A percentile compares a stretch with the other conserved stretches of the same genome.
Evolutionary conservation across 1,139 yeast species (phyloP).

Genomic region (Kodamaea arcana): DNA sequence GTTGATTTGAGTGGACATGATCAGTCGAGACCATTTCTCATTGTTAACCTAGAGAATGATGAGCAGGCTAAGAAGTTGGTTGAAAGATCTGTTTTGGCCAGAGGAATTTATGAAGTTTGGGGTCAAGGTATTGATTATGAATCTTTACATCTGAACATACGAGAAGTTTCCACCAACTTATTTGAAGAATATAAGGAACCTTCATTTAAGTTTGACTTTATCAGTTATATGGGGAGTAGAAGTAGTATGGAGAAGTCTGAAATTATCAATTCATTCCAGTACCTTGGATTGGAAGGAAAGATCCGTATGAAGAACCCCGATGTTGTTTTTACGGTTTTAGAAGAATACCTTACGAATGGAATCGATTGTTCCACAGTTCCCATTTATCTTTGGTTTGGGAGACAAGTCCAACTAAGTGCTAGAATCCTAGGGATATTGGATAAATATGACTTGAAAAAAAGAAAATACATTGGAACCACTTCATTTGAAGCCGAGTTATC

Average conservation of each 20-base stretch:
- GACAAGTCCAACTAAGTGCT: slow-evolving; percentile 63
- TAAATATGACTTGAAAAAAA: slow-evolving; percentile 70
- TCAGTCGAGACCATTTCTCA: slow-evolving; percentile 64
- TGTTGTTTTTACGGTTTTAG: slow-evolving; percentile 67
- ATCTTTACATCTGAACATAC: slow-evolving; percentile 54
- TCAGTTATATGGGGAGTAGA: slow-evolving; percentile 61
- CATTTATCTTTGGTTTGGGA: slow-evolving; percentile 65
- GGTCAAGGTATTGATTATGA: slow-evolving; percentile 61
- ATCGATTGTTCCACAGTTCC: slow-evolving; percentile 54
- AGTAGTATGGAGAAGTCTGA: slow-evolving; percentile 50
- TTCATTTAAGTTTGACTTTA: slow-evolving; percentile 79
- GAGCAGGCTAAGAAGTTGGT: slow-evolving; percentile 64
- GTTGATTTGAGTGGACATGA: slow-evolving; percentile 61
- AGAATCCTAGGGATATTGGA: slow-evolving; percentile 64
- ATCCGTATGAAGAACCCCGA: slow-evolving; percentile 78
- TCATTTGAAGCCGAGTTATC: slow-evolving; percentile 91
- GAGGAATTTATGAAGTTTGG: slow-evolving; percentile 83
- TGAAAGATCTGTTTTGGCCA: slow-evolving; percentile 62
- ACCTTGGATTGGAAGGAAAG: slow-evolving; percentile 70
- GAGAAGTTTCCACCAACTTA: slow-evolving; percentile 23
- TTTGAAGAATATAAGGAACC: slow-evolving; percentile 33
- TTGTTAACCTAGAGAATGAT: slow-evolving; percentile 60
- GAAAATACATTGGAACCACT: slow-evolving; percentile 92
- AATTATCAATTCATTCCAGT: slow-evolving; percentile 69
- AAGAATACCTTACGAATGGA: slow-evolving; percentile 57